These are phyloP conservation scores for Fraxinus ornus DNA, from an alignment of 305 asterid species.

Conservation along the genomic window DNA sequence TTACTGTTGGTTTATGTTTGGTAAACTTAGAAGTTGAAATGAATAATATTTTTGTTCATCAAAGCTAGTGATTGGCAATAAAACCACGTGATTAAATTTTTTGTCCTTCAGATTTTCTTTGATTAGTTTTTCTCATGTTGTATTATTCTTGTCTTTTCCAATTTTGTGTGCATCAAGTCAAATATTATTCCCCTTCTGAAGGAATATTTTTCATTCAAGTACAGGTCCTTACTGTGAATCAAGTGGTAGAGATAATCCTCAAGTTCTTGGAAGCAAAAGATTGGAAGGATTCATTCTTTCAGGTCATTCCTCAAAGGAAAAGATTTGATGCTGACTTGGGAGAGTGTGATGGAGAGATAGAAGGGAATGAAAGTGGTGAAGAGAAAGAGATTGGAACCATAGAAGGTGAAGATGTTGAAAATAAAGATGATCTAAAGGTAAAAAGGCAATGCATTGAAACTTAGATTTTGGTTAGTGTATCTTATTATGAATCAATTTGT, in stretches of 20 bases:
- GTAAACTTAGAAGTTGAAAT: neutral
- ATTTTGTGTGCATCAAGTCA: neutral
- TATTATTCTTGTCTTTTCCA: neutral
- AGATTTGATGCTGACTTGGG: slow-evolving; percentile 52
- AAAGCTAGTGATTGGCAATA: neutral
- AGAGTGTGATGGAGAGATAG: slow-evolving; percentile 32
- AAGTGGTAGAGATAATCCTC: slow-evolving; percentile 81
- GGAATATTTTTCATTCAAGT: neutral
- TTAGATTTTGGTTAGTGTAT: slow-evolving; percentile 6
- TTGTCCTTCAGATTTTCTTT: neutral
- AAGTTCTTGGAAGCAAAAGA: slow-evolving; percentile 71
- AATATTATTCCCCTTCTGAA: neutral
- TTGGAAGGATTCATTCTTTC: slow-evolving; percentile 76
- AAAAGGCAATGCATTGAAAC: slow-evolving; percentile 61
- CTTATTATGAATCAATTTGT: neutral
- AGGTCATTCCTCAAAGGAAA: slow-evolving; percentile 86
- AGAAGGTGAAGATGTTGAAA: slow-evolving; percentile 15
- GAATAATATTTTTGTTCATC: neutral
- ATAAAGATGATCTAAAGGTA: slow-evolving; percentile 37
- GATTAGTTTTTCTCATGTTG: neutral
- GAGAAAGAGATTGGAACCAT: slow-evolving; percentile 25
- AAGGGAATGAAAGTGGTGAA: slow-evolving; percentile 21
- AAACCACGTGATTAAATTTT: neutral
- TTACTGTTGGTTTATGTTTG: neutral
- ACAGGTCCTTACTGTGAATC: slow-evolving; percentile 93